These are phyloP conservation scores for Chiua sp. DNA, from an alignment of 1,284 basidiomycete species.

Conservation along the genomic window DNA sequence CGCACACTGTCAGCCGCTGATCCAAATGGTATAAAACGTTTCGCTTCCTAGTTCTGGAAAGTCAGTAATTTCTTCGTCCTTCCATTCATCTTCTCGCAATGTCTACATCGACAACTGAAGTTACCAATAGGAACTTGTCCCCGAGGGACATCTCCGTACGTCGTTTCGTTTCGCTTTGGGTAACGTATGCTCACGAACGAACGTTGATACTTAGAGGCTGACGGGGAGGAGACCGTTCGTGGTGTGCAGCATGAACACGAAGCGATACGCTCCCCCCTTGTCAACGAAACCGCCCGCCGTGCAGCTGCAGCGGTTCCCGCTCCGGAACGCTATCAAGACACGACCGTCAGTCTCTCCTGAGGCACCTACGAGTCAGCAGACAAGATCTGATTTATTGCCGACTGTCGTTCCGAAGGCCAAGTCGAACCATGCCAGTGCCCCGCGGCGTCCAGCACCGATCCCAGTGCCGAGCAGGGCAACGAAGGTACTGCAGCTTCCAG, in stretches of 20 bases:
- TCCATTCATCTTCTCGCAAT: neutral
- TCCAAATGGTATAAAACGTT: conserved; percentile 9
- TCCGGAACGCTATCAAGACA: neutral
- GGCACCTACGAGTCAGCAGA: neutral
- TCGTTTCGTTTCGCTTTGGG: neutral
- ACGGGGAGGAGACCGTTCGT: conserved; percentile 10
- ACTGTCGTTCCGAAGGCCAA: neutral
- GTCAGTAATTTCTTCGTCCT: conserved; percentile 1
- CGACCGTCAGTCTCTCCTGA: neutral
- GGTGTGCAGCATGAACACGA: conserved; percentile 5
- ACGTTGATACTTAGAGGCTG: conserved; percentile 5
- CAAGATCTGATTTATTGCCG: neutral
- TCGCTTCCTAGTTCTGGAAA: neutral
- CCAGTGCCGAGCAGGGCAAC: neutral
- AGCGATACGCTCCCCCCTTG: conserved; percentile 3
- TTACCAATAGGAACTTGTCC: neutral
- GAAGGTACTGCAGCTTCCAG: neutral
- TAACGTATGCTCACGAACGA: neutral
- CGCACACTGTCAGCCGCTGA: conserved; percentile 12
- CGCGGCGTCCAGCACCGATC: neutral
- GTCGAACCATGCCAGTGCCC: too few species aligned
- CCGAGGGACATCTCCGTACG: conserved; percentile 8
- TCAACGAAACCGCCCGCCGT: neutral
- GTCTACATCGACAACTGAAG: neutral
- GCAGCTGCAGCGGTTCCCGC: neutral